Base-by-base conservation (phyloP, 495 filamentous ascomycete species). In the Penicillium silybi region DNA sequence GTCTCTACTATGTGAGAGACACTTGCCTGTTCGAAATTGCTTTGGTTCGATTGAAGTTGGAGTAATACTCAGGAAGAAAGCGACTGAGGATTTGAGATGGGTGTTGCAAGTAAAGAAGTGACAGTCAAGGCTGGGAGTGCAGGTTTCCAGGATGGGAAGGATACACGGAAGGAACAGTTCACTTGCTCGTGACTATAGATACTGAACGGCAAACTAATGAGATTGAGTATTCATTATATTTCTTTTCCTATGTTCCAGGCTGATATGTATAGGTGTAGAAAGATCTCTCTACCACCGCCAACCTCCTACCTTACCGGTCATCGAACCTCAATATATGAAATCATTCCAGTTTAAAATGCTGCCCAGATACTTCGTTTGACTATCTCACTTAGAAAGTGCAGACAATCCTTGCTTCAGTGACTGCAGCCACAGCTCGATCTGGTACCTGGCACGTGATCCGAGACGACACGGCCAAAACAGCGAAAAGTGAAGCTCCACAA, bases 391-490 rank as follows among this genome's bases (percentile, higher is more conserved):
- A 1, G 1, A 13, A 32, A 3, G 11, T 41, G 38, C 38, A 41
- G 19, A 41, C 9, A 13, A 32, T 32, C 8, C 43, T 13, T 45
- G n/a, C 26, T 3, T 35, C 18, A 18, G n/a, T 23, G 18, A n/a
- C 27, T 3, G 27, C 22, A 23, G 22, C 6, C 22, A 23, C 27
- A 18, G 7, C 20, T 38, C 16, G 34, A 38, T 42, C 26, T 35
- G 39, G 50, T 42, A 10, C 20, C 45, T 26, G 44, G 46, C 62
- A 64, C 62, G 62, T 64, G 62, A 64, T 44, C 53, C n/a, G 34
- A 32, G 17, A 49, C 41, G 46, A 46, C 39, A 59, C 47, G 50
- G 44, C n/a, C 48, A 52, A 46, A 23, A 18, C 47, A 43, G 41
- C 44, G 43, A 16, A 43, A 32, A 42, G 26, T 56, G 25, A 18